Evolutionary conservation across 2,329 filamentous ascomycete species (phyloP).

Genomic region (Coniochaeta ligniaria): DNA sequence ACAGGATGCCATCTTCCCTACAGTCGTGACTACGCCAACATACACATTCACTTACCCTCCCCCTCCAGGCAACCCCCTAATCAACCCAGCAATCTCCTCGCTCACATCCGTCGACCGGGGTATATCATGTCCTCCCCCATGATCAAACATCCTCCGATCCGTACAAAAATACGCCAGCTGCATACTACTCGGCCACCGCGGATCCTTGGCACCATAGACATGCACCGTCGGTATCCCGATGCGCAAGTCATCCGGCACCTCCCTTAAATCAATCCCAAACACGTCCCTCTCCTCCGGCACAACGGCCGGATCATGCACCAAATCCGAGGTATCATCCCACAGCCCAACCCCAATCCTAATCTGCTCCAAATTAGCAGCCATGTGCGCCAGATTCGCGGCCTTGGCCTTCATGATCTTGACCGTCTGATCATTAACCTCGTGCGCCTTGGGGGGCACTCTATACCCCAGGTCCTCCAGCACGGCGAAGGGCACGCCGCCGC

Average conservation of each 20-base stretch:
- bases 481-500: constrained; percentile 27
- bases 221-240: constrained; percentile 27
- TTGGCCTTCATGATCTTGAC: constrained; percentile 16
- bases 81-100: constrained; percentile 19
- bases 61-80: constrained; percentile 14
- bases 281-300: constrained; percentile 20
- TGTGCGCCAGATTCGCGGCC: constrained; percentile 16
- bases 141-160: constrained; percentile 24
- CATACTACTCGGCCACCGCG: constrained; percentile 24
- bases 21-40: background rate
- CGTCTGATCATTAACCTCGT: constrained; percentile 19
- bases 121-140: constrained; percentile 29
- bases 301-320: constrained; percentile 21
- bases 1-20: background rate
- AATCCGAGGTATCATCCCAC: constrained; percentile 23
- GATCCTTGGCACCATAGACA: constrained; percentile 27
- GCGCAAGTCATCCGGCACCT: constrained; percentile 20
- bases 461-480: constrained; percentile 27
- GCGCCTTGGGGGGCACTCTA: constrained; percentile 21
- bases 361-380: constrained; percentile 16
- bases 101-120: constrained; percentile 25
- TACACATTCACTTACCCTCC: background rate
- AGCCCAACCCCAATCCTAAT: constrained; percentile 21
- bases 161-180: constrained; percentile 27
- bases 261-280: constrained; percentile 25